Conservation (phyloP, 2,329 filamentous ascomycete species). For the Microdochium nivale region DNA sequence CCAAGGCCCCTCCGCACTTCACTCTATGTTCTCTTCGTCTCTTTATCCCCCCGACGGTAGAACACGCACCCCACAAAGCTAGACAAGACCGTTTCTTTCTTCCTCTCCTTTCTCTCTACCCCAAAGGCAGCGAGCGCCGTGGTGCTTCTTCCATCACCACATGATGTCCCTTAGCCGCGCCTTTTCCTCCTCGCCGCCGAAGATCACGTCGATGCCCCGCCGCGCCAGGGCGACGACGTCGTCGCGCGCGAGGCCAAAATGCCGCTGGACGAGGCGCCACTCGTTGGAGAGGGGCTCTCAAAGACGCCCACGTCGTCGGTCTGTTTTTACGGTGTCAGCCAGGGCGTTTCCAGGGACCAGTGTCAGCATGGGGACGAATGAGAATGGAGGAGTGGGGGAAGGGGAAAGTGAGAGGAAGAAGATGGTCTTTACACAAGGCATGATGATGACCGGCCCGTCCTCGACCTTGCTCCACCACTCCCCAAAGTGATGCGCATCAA, state of each 20-base stretch:
- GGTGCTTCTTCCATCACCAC: constrained; percentile 24
- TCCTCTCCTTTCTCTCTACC: no score
- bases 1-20: no score
- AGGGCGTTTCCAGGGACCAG: neutral
- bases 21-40: no score
- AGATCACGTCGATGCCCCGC: constrained; percentile 56
- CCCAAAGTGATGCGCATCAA: constrained; percentile 67
- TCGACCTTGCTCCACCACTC: constrained; percentile 54
- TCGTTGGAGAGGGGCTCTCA: constrained; percentile 70
- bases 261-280: constrained; percentile 61
- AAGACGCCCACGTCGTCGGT: constrained; percentile 83
- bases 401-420: neutral
- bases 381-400: no score
- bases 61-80: no score
- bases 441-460: constrained; percentile 53
- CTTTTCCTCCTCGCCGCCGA: constrained; percentile 56
- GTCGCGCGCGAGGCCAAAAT: constrained; percentile 49
- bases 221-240: constrained; percentile 47
- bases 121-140: no score
- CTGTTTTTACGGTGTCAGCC: no score
- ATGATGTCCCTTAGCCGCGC: constrained; percentile 41
- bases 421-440: constrained; percentile 53
- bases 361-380: neutral
- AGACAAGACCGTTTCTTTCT: no score
- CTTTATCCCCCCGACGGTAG: no score